These are phyloP conservation scores for Isatis tinctoria DNA, from an alignment of 345 rosid genomes.

Conservation along the genomic window DNA sequence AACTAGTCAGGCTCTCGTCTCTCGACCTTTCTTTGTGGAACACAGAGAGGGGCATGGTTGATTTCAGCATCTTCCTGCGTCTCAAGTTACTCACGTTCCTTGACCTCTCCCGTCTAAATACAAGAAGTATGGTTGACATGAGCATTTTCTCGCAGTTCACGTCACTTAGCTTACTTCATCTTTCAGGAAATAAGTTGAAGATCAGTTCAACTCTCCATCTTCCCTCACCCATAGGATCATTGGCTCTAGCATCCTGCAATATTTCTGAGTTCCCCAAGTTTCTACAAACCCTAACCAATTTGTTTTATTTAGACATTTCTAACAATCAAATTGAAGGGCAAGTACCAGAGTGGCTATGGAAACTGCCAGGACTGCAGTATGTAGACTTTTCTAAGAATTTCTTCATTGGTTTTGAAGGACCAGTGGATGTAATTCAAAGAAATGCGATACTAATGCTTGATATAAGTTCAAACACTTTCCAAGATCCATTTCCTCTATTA, in stretches of 20 bases:
- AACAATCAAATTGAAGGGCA: conserved; percentile 17
- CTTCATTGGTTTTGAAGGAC: not conserved
- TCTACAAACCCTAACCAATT: not conserved
- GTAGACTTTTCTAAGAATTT: conserved; percentile 4
- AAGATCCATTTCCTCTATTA: not conserved
- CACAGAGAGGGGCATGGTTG: not conserved
- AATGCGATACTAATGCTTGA: not conserved
- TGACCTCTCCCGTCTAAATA: not conserved
- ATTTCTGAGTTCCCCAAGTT: conserved; percentile 25
- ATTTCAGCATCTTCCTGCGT: conserved; percentile 19
- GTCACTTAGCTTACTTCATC: not conserved
- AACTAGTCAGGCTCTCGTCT: not conserved
- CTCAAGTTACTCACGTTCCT: not conserved
- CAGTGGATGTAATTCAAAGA: conserved; percentile 6
- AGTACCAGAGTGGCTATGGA: conserved; percentile 15
- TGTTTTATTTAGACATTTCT: conserved; percentile 3
- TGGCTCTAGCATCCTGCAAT: conserved; percentile 1
- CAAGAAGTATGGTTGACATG: not conserved
- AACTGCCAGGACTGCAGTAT: not conserved
- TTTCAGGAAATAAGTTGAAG: not conserved
- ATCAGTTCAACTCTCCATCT: not conserved
- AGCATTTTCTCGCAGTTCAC: not conserved
- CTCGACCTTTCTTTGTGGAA: not conserved
- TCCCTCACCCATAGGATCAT: not conserved
- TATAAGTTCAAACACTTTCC: conserved; percentile 10